Evolutionary conservation across 1,284 basidiomycete species (phyloP).

Genomic region (Cutaneotrichosporon arboriforme): DNA sequence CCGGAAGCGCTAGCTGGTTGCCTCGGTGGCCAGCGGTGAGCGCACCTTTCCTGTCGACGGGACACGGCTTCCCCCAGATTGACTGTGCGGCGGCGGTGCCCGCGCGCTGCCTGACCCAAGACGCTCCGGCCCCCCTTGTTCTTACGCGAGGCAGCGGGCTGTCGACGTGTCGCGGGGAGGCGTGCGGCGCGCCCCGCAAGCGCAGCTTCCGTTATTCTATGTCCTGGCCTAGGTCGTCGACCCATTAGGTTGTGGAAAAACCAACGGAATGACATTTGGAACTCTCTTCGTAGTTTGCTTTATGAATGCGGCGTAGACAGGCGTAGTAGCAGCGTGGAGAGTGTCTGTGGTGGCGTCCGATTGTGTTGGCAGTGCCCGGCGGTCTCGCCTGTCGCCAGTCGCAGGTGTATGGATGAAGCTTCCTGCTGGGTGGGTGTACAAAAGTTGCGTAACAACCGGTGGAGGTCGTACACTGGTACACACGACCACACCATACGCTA

Average conservation of each 20-base stretch:
- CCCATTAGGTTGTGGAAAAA: slow-evolving; percentile 28
- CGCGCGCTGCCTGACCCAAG: slow-evolving; percentile 3
- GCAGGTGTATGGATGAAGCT: too few species aligned
- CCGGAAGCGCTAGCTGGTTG: slow-evolving; percentile 11
- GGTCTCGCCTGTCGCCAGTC: too few species aligned
- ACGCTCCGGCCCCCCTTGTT: slow-evolving; percentile 11
- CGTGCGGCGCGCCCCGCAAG: background rate
- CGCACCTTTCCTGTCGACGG: slow-evolving; percentile 25
- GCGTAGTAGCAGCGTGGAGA: background rate
- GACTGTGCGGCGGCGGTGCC: slow-evolving; percentile 3
- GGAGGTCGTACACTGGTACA: background rate
- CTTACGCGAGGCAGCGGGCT: background rate
- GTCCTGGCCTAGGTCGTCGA: slow-evolving; percentile 28
- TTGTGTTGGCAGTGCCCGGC: too few species aligned
- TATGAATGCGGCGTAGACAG: too few species aligned
- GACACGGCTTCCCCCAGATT: slow-evolving; percentile 24
- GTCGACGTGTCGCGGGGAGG: slow-evolving; percentile 16
- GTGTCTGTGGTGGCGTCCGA: too few species aligned
- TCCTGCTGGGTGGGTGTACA: background rate
- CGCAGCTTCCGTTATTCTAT: slow-evolving; percentile 24
- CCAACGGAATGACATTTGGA: slow-evolving; percentile 22
- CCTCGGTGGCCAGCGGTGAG: slow-evolving; percentile 2
- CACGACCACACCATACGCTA: background rate
- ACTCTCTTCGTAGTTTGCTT: background rate
- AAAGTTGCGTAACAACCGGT: background rate